Evolutionary conservation across 2,329 filamentous ascomycete species (phyloP).

Genomic region (Dryadomyces quercus-mongolicae): DNA sequence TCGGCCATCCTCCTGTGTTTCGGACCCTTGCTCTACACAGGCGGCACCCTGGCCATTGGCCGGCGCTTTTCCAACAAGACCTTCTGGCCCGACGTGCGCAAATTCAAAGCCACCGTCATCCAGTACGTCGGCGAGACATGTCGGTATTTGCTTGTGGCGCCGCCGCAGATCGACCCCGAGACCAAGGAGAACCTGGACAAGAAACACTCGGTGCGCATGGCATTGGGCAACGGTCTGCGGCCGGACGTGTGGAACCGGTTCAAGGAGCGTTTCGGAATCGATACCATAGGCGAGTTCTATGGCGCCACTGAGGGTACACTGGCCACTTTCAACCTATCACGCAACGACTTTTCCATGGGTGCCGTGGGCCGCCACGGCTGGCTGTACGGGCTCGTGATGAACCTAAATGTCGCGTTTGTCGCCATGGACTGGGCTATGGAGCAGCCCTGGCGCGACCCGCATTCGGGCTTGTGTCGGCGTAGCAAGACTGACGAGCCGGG

Average conservation of each 20-base stretch:
- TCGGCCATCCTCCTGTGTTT: slow-evolving; percentile 64
- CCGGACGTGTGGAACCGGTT: slow-evolving; percentile 80
- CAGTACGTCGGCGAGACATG: slow-evolving; percentile 86
- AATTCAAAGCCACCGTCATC: slow-evolving; percentile 58
- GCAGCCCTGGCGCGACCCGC: slow-evolving; percentile 51
- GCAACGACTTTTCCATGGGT: slow-evolving; percentile 62
- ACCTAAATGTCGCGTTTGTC: slow-evolving; percentile 43
- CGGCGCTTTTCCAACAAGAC: slow-evolving; percentile 65
- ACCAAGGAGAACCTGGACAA: slow-evolving; percentile 60
- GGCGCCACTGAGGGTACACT: slow-evolving; percentile 61
- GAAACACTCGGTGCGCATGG: slow-evolving; percentile 59
- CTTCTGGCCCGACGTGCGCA: slow-evolving; percentile 69
- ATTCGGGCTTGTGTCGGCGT: slow-evolving; percentile 55
- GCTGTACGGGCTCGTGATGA: slow-evolving; percentile 43
- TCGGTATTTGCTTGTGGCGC: slow-evolving; percentile 63
- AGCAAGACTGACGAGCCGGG: slow-evolving; percentile 52
- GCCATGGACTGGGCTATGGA: slow-evolving; percentile 62
- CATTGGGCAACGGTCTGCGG: slow-evolving; percentile 75
- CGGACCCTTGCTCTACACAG: slow-evolving; percentile 42
- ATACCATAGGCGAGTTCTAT: slow-evolving; percentile 69
- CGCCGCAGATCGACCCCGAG: slow-evolving; percentile 45
- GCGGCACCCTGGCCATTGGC: slow-evolving; percentile 58
- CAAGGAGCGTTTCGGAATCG: slow-evolving; percentile 68
- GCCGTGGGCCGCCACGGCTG: slow-evolving; percentile 65
- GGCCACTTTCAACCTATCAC: slow-evolving; percentile 59